Evolutionary conservation across 352 stramenopile species (phyloP), one percentile per base, ranked within the genome.

Genomic region (Peronospora belbahrii): DNA sequence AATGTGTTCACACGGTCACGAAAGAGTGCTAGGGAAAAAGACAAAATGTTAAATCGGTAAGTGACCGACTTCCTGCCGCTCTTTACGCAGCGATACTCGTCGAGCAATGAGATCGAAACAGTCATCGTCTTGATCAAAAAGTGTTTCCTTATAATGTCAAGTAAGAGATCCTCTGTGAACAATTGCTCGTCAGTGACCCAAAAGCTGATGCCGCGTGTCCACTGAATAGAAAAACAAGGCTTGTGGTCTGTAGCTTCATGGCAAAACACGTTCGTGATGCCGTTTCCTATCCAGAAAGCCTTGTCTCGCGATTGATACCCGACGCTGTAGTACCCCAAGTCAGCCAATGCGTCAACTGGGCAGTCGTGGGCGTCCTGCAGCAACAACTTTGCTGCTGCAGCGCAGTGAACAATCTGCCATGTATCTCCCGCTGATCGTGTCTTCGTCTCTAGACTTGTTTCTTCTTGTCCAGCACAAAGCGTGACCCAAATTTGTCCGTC

Each of bases 401-500:
- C 82, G 37, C 70, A 78, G 18, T 80, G 61, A 23, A 78, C 74
- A 40, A 94, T 65, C 58, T 91, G 82, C 82, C 82, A 94, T 8
- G 75, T 88, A 60, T 91, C 75, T 1, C 78, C 77, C 44, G 64
- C 68, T 4, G 68, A 58, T 10, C 79, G 73, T 9, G 69, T 58
- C 53, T 78, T 78, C 17, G 44, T 66, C 45, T 91, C 80, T 2
- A 81, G 49, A n/a, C 62, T 71, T 2, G 82, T 94, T 9, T 79
- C 82, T 39, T 79, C 82, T 56, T 94, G 82, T 13, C 82, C 82
- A 27, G 71, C 74, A 37, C 75, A 90, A 1, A 94, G 60, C 17
- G 79, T 88, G 52, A 91, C 77, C 77, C 78, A 94, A 15, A 94
- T 59, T 33, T 90, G 74, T 13, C 79, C 82, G 11, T 77, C 51